Evolutionary conservation across 352 stramenopile genomes (phyloP).

Genomic region (Phytophthora brassicae): DNA sequence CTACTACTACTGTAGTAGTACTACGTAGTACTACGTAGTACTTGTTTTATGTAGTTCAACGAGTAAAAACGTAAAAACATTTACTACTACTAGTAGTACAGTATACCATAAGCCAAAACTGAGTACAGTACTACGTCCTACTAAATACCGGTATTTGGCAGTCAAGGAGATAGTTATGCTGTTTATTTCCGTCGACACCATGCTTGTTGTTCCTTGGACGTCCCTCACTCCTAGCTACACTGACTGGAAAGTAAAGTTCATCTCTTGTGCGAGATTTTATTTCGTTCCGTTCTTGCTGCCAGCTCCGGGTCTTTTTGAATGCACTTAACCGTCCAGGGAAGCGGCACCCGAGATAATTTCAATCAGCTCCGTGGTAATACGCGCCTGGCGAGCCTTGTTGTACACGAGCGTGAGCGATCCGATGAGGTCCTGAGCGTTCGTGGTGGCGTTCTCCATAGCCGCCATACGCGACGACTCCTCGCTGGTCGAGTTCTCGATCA

Average conservation of each 20-base stretch:
- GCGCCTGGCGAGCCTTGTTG: constrained; percentile 93
- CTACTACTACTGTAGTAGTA: constrained; percentile 15
- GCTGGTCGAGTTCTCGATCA: constrained; percentile 97
- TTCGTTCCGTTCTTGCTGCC: constrained; percentile 21
- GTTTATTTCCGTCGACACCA: constrained; percentile 44
- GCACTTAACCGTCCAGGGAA: constrained; percentile 90
- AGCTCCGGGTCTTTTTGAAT: constrained; percentile 16
- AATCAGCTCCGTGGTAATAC: constrained; percentile 97
- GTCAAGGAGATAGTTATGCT: constrained; percentile 32
- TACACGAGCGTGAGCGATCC: constrained; percentile 89
- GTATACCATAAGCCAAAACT: too few species aligned
- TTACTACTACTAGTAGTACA: too few species aligned
- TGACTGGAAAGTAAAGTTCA: constrained; percentile 18
- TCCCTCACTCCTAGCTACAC: constrained; percentile 28
- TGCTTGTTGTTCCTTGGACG: constrained; percentile 22
- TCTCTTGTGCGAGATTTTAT: constrained; percentile 15
- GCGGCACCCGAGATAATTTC: constrained; percentile 98
- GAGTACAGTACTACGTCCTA: too few species aligned
- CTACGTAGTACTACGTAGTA: too few species aligned
- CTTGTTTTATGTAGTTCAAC: too few species aligned
- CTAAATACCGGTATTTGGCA: constrained; percentile 5
- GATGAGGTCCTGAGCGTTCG: constrained; percentile 98
- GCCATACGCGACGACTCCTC: constrained; percentile 99
- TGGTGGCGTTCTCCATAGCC: constrained; percentile 99
- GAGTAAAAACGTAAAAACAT: too few species aligned